Conservation (phyloP, 257 asterid species). For the Solanum piurae region DNA sequence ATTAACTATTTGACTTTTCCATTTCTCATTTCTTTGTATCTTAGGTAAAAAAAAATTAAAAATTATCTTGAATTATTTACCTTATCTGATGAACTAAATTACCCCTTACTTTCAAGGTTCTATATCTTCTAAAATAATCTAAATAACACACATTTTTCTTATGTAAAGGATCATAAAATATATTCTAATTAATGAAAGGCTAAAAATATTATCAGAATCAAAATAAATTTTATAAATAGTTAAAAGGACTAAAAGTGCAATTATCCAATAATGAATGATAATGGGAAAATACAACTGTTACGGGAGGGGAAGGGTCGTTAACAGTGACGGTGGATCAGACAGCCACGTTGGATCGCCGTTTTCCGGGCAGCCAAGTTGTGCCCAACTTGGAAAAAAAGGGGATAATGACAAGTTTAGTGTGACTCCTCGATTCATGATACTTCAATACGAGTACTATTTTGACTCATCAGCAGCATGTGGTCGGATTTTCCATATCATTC, state of each 20-base stretch:
- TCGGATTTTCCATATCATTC: no score
- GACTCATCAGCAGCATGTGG: no score
- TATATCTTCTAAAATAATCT: no score
- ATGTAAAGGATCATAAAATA: neutral
- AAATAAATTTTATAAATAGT: neutral
- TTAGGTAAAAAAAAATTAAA: no score
- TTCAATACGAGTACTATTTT: neutral
- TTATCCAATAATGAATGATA: neutral
- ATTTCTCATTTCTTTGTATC: no score
- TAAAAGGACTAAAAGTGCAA: neutral
- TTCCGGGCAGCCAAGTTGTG: neutral
- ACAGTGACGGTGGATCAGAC: conserved; percentile 5
- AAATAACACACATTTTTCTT: neutral
- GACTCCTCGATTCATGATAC: neutral
- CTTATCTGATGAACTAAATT: no score
- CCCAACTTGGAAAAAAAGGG: neutral
- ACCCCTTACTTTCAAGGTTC: no score
- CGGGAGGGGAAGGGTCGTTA: neutral
- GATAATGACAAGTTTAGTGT: neutral
- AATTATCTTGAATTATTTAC: no score
- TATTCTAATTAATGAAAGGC: neutral
- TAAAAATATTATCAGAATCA: neutral
- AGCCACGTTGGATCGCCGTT: conserved; percentile 42
- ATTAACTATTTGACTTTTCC: no score
- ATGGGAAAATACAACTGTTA: no score